phyloP scores from a whole-genome alignment of 2,329 filamentous ascomycete genomes.

The Ascocoryne sarcoides region DNA sequence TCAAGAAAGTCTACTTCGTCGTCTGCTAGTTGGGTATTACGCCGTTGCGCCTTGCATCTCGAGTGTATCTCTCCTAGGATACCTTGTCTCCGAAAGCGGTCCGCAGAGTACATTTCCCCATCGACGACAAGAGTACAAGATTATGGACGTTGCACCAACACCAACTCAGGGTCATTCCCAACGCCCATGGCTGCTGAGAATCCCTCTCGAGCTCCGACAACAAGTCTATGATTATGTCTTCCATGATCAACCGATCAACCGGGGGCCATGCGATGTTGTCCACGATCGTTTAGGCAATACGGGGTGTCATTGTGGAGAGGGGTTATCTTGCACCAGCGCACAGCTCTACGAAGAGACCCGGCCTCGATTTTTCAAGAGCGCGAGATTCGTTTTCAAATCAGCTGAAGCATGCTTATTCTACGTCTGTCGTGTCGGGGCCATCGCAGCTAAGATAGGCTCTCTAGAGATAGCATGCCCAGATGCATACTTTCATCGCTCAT shows the following conservation, averaged over 20 bases:
- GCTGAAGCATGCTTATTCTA: not conserved
- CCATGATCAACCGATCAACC: not conserved
- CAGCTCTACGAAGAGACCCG: conserved; percentile 11
- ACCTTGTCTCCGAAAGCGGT: too few species aligned
- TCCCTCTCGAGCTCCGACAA: conserved; percentile 14
- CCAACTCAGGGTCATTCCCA: too few species aligned
- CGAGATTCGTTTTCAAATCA: conserved; percentile 7
- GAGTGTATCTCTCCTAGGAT: too few species aligned
- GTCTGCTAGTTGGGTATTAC: too few species aligned
- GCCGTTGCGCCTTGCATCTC: too few species aligned
- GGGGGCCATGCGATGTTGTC: not conserved
- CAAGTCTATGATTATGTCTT: conserved; percentile 14
- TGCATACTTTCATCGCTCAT: not conserved
- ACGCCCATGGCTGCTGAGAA: conserved; percentile 3
- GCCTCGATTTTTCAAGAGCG: conserved; percentile 7
- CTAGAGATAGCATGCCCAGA: conserved; percentile 1
- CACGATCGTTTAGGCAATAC: not conserved
- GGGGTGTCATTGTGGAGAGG: conserved; percentile 11
- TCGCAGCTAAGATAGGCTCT: not conserved
- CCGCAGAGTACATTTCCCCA: too few species aligned
- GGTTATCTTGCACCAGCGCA: conserved; percentile 8
- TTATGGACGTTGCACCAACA: too few species aligned
- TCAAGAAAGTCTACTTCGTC: too few species aligned
- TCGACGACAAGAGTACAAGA: too few species aligned
- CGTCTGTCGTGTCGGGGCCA: not conserved